Conservation (phyloP, 2,329 filamentous ascomycete species). For the Botrytis galanthina region DNA sequence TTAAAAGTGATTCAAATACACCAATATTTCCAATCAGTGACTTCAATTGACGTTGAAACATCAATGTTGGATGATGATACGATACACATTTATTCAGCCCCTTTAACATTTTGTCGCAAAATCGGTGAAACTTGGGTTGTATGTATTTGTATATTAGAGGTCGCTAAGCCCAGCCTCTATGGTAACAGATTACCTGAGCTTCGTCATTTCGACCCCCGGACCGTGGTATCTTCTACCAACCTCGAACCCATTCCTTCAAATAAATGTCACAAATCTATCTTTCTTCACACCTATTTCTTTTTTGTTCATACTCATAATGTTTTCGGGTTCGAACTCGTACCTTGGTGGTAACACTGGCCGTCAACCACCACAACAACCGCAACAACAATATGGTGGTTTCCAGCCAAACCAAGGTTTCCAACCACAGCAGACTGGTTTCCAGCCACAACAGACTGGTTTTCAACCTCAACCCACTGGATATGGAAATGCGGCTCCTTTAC, state of each 20-base stretch:
- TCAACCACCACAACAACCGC: constrained; percentile 43
- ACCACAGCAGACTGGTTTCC: constrained; percentile 30
- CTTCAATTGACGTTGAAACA: neutral
- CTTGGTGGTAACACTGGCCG: constrained; percentile 75
- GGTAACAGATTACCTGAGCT: constrained; percentile 21
- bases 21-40: neutral
- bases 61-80: neutral
- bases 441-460: constrained; percentile 28
- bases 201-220: constrained; percentile 25
- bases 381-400: constrained; percentile 28
- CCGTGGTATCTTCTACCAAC: constrained; percentile 17
- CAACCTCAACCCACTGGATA: constrained; percentile 34
- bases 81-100: neutral
- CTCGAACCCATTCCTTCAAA: constrained; percentile 19
- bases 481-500: constrained; percentile 37
- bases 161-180: constrained; percentile 23
- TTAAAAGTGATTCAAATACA: neutral
- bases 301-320: constrained; percentile 59
- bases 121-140: constrained; percentile 11
- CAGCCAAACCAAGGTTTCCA: constrained; percentile 20
- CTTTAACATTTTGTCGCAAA: constrained; percentile 17
- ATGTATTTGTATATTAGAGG: neutral
- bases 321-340: constrained; percentile 83
- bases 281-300: constrained; percentile 24
- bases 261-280: constrained; percentile 13